These are phyloP conservation scores for Thinopyrum elongatum DNA, from an alignment of 176 grass and related monocot species.

Conservation along the genomic window DNA sequence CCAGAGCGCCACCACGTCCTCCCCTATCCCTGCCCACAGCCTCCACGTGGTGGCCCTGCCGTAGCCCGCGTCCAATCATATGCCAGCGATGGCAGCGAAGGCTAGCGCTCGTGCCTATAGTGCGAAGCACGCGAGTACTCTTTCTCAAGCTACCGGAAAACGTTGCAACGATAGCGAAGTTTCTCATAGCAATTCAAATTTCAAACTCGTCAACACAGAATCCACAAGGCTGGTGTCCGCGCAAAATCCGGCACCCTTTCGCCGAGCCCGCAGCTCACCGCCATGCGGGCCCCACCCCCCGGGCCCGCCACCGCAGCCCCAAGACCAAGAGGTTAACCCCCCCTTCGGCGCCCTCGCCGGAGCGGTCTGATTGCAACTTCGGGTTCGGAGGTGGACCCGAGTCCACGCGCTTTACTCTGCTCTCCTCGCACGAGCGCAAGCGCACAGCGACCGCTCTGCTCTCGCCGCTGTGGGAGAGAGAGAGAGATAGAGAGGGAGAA, in stretches of 20 bases:
- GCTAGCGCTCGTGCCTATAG: no score
- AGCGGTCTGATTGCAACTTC: neutral
- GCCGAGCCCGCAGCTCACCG: neutral
- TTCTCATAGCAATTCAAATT: neutral
- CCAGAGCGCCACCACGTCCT: no score
- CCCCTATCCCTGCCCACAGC: no score
- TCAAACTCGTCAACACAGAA: neutral
- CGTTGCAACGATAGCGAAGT: no score
- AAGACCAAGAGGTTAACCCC: neutral
- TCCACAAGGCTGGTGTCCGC: neutral
- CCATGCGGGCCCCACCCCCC: neutral
- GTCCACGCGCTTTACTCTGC: neutral
- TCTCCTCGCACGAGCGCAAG: neutral
- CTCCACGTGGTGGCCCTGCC: no score
- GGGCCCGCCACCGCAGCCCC: neutral
- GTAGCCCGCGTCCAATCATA: no score
- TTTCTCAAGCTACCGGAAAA: no score
- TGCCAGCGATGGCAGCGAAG: no score
- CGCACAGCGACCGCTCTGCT: neutral
- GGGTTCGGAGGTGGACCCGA: neutral
- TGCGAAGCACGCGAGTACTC: no score
- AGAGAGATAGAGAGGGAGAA: neutral
- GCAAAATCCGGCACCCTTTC: neutral
- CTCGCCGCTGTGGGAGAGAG: neutral
- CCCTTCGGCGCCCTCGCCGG: neutral